These are phyloP conservation scores for Tillandsia fasciculata DNA, from an alignment of 176 grass and related monocot species.

Conservation along the genomic window DNA sequence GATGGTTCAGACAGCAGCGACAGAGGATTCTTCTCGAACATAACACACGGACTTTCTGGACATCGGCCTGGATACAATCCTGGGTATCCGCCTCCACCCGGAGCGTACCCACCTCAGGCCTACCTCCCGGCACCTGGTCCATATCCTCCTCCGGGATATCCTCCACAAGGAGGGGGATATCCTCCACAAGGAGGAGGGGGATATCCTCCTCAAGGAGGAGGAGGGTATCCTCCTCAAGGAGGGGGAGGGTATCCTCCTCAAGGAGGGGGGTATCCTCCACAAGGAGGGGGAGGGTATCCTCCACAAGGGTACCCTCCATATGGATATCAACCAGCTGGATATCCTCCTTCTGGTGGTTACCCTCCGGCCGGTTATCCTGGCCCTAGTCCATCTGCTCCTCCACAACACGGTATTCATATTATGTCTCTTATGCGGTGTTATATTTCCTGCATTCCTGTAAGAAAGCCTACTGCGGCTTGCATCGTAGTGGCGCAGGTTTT, in stretches of 20 bases:
- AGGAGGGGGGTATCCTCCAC: no score
- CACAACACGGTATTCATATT: conserved; percentile 5
- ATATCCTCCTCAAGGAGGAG: no score
- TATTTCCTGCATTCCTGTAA: no score
- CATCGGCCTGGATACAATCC: background rate
- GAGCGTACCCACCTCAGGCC: conserved; percentile 30
- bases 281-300: no score
- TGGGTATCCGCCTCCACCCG: conserved; percentile 25
- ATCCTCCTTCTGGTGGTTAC: conserved; percentile 12
- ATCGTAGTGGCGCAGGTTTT: background rate
- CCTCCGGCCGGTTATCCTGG: conserved; percentile 3
- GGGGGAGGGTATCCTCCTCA: no score
- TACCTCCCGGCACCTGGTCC: conserved; percentile 21
- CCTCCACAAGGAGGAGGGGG: no score
- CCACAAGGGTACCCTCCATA: no score
- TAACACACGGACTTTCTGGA: conserved; percentile 1
- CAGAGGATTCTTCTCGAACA: conserved; percentile 29
- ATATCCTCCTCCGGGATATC: background rate
- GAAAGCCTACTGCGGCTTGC: no score
- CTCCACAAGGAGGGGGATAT: background rate
- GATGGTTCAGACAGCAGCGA: conserved; percentile 10
- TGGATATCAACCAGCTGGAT: conserved; percentile 18
- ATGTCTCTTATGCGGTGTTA: background rate
- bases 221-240: no score
- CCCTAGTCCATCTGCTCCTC: background rate